phyloP scores from a whole-genome alignment of 148 eudicot species.

The Polygonum aviculare region DNA sequence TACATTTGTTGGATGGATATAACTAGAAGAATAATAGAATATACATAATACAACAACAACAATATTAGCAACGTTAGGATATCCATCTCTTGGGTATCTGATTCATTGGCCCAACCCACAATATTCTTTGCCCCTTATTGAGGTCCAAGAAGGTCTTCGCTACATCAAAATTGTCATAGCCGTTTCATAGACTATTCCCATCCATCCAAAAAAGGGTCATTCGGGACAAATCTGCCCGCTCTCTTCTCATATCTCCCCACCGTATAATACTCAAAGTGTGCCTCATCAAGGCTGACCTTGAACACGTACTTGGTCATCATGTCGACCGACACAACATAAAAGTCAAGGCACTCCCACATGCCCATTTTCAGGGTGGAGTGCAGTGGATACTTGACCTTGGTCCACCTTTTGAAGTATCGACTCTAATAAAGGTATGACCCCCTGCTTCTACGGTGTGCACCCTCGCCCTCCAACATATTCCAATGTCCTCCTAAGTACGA shows the following conservation, averaged over 20 bases:
- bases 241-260: constrained; percentile 29
- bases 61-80: too few species aligned
- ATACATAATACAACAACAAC: too few species aligned
- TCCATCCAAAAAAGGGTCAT: constrained; percentile 38
- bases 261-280: constrained; percentile 57
- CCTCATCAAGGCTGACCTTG: constrained; percentile 59
- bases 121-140: constrained; percentile 33
- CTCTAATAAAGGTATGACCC: constrained; percentile 46
- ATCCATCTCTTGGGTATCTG: constrained; percentile 14
- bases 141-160: constrained; percentile 59
- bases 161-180: constrained; percentile 70
- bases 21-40: too few species aligned
- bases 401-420: constrained; percentile 50
- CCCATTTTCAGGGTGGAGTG: constrained; percentile 40
- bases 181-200: constrained; percentile 65
- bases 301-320: constrained; percentile 39
- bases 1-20: too few species aligned
- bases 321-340: constrained; percentile 44
- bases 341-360: constrained; percentile 81
- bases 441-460: constrained; percentile 32
- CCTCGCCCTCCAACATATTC: constrained; percentile 42
- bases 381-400: constrained; percentile 42
- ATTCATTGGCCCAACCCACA: constrained; percentile 79
- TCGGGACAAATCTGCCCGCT: constrained; percentile 33
- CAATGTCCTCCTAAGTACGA: constrained; percentile 41